A percentile compares a stretch with the other conserved stretches of the same genome.
Evolutionary conservation across 768 basidiomycete species (phyloP).

Genomic region (Naganishia antarctica): DNA sequence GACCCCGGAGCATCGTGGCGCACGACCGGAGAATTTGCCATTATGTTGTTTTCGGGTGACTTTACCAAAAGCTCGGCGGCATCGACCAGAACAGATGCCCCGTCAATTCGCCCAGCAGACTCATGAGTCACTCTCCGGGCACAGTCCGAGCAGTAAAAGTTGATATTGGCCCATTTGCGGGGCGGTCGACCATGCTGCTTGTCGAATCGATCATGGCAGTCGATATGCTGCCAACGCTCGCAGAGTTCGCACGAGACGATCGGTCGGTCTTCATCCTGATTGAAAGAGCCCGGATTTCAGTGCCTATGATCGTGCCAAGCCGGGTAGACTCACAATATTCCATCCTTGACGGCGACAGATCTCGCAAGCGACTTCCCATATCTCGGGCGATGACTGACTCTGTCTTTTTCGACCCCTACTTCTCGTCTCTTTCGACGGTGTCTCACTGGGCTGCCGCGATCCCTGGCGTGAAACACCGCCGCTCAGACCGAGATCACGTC

Average conservation of each 20-base stretch:
- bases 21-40: background rate
- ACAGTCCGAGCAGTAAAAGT: conserved; percentile 62
- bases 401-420: conserved; percentile 33
- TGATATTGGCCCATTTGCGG: conserved; percentile 79
- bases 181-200: conserved; percentile 59
- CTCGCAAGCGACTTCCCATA: conserved; percentile 86
- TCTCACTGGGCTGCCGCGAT: background rate
- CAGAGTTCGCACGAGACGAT: conserved; percentile 79
- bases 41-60: background rate
- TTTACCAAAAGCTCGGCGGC: background rate
- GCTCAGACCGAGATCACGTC: conserved; percentile 33
- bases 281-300: conserved; percentile 11
- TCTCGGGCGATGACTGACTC: conserved; percentile 53
- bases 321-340: conserved; percentile 60
- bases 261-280: conserved; percentile 70
- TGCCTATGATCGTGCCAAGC: conserved; percentile 18
- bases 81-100: background rate
- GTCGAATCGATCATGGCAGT: conserved; percentile 74
- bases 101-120: background rate
- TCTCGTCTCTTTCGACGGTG: background rate
- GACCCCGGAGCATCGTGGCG: background rate
- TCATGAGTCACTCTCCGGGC: background rate
- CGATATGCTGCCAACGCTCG: conserved; percentile 82
- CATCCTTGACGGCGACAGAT: conserved; percentile 68
- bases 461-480: conserved; percentile 27